Evolutionary conservation across 345 rosid genomes (phyloP).

Genomic region (Syzygium aqueum): DNA sequence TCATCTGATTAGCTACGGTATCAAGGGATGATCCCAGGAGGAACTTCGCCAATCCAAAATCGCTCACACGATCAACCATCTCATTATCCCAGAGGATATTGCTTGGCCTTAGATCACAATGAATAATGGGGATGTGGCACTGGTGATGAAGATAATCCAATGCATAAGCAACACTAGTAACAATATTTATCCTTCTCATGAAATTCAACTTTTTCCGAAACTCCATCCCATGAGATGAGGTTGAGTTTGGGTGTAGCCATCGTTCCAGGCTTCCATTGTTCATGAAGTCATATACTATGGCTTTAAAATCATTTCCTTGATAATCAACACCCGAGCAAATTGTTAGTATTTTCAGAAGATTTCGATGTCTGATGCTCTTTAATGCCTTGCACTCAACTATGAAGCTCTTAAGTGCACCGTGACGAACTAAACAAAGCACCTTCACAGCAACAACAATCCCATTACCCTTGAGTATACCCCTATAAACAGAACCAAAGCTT

Average conservation of each 20-base stretch:
- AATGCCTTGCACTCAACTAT: not conserved
- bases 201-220: not conserved
- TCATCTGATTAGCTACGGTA: no score
- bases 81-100: not conserved
- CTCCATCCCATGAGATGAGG: not conserved
- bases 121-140: not conserved
- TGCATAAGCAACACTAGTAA: accelerated
- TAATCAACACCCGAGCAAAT: not conserved
- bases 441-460: not conserved
- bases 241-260: not conserved
- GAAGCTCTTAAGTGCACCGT: not conserved
- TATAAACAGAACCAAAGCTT: not conserved
- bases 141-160: not conserved
- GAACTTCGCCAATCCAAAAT: no score
- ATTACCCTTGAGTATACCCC: accelerated
- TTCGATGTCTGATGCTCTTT: not conserved
- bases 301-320: not conserved
- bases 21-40: no score
- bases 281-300: accelerated
- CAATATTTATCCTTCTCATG: not conserved
- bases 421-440: not conserved
- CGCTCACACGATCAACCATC: not conserved
- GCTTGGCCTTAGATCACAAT: not conserved
- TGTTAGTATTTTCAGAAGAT: not conserved
- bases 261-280: not conserved